Evolutionary conservation across 202 grass and related monocot species (phyloP), one percentile per base, ranked within the genome.

Genomic region (Bolboschoenoplectus hybrid): DNA sequence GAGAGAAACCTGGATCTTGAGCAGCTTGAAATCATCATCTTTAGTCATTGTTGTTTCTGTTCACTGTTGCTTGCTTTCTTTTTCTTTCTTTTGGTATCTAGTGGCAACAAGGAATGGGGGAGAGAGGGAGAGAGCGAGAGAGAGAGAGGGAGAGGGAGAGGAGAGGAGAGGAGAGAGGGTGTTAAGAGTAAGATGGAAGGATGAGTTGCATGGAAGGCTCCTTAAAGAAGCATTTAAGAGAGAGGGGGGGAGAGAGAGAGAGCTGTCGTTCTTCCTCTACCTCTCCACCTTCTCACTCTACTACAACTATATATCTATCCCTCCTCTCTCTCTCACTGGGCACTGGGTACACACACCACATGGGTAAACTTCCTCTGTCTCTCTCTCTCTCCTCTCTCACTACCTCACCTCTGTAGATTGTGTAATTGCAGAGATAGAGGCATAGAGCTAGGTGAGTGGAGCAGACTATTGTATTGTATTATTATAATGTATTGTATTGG

Each of bases 11-110:
- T 99, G 97, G 86, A 99, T 97, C 88, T 99, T 99, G 88, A 99
- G 87, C 87, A 99, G 58, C 90, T 90, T 99, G 86, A 97, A 99
- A 80, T 96, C 97, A 82, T 94, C 93, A 74, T 90, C 89, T 81
- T 93, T 99, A 57, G 89, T 90, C 97, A 99, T 99, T 81, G 61
- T 88, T 38, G 79, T 26, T 26, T 26, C 69, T 19, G 70, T 85
- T 86, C 52, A 71, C 85, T 85, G 89, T 86, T 87, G 49, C 58
- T 88, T 66, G 85, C 26, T 26, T 26, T 26, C 26, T 26, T 26
- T 26, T 26, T 26, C 26, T 26, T 26, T 26, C 26, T 60, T 81
- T 81, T 69, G 16, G 74, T 57, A 68, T 32, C 14, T 39, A 49
- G 63, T 76, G 20, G 56, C 49, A 38, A 35, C 32, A 73, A 55